A percentile compares a stretch with the other conserved stretches of the same genome.
phyloP scores from a whole-genome alignment of 2,329 filamentous ascomycete genomes.

The Epichloe sylvatica region DNA sequence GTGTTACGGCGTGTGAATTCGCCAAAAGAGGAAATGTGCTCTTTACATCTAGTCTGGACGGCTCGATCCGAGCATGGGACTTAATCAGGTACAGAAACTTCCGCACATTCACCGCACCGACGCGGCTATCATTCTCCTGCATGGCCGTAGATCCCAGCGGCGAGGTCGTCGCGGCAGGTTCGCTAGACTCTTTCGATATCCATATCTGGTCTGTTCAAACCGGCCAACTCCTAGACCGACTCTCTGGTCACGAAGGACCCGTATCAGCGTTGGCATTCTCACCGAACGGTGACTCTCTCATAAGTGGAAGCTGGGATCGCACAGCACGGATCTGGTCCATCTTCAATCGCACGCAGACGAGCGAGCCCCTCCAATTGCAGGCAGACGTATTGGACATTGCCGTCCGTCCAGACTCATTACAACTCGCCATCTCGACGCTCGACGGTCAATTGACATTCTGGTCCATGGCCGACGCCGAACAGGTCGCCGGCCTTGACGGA shows the following conservation, averaged over 20 bases:
- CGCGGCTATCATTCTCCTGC: conserved; percentile 80
- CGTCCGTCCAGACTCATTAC: conserved; percentile 77
- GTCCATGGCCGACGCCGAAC: conserved; percentile 76
- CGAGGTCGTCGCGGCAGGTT: conserved; percentile 90
- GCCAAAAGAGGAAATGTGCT: conserved; percentile 89
- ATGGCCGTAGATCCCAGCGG: conserved; percentile 94
- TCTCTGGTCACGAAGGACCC: conserved; percentile 87
- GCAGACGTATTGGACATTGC: conserved; percentile 80
- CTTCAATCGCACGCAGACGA: conserved; percentile 85
- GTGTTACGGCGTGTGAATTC: conserved; percentile 88
- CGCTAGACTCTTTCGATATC: conserved; percentile 89
- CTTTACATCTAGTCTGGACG: conserved; percentile 89
- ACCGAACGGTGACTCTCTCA: conserved; percentile 66
- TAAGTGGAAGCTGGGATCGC: conserved; percentile 92
- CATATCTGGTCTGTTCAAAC: conserved; percentile 99
- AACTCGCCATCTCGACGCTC: conserved; percentile 81
- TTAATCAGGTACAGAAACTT: conserved; percentile 93
- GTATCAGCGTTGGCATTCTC: conserved; percentile 81
- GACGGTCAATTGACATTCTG: conserved; percentile 94
- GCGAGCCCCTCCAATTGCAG: conserved; percentile 82
- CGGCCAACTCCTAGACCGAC: conserved; percentile 78
- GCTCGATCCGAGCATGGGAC: conserved; percentile 91
- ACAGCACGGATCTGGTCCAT: conserved; percentile 95
- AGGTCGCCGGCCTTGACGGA: conserved; percentile 75
- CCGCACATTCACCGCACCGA: conserved; percentile 89